Conservation (phyloP, 129 eudicot genomes). For the Arctium lappa region DNA sequence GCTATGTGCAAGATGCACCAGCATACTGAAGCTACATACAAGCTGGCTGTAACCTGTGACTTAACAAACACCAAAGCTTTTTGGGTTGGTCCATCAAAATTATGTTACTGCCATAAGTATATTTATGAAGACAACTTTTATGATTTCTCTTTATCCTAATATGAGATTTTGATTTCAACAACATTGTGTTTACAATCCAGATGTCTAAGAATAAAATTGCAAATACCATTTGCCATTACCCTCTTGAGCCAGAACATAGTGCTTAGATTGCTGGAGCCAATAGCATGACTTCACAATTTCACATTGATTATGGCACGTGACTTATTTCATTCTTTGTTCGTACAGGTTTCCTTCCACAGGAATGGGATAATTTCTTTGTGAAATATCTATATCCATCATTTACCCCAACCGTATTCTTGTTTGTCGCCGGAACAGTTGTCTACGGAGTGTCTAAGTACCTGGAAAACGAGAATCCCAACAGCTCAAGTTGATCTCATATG, state of each 20-base stretch:
- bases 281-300: not conserved
- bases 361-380: conserved; percentile 80
- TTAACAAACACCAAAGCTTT: not conserved
- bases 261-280: not conserved
- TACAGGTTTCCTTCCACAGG: conserved; percentile 87
- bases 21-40: not conserved
- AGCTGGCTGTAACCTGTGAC: not conserved
- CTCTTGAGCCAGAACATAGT: not conserved
- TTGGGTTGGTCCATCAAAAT: not conserved
- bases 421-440: conserved; percentile 78
- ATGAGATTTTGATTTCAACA: not conserved
- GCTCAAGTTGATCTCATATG: conserved; percentile 35
- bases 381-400: conserved; percentile 87
- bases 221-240: not conserved
- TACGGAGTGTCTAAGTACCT: conserved; percentile 85
- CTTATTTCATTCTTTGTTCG: not conserved
- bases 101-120: not conserved
- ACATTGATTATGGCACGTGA: not conserved
- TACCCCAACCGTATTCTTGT: conserved; percentile 87
- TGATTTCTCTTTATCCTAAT: too few species aligned
- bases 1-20: not conserved
- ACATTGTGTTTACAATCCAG: not conserved
- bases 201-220: not conserved
- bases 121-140: not conserved
- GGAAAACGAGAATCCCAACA: conserved; percentile 57